A percentile compares a stretch with the other conserved stretches of the same genome.
Conservation (phyloP, 2,329 filamentous ascomycete genomes). For the Geosmithia putterillii region DNA sequence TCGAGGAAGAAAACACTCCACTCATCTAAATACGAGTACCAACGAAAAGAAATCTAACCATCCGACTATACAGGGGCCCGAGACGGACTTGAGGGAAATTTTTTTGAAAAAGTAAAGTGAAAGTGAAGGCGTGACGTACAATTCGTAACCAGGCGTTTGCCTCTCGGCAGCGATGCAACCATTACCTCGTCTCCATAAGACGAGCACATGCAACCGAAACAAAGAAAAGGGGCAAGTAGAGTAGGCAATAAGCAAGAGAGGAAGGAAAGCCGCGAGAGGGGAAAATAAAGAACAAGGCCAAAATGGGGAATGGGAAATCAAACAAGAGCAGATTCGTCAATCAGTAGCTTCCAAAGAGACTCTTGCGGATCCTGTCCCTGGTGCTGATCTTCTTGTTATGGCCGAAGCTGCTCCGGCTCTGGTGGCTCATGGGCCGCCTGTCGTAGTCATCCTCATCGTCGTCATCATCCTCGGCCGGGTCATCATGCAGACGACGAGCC, state of each 20-base stretch:
- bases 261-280: neutral
- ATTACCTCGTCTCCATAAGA: neutral
- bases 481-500: neutral
- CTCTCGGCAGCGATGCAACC: neutral
- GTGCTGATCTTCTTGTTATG: conserved; percentile 3
- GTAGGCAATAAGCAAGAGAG: neutral
- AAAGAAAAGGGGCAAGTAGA: neutral
- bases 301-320: too few species aligned
- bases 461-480: neutral
- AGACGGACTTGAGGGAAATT: too few species aligned
- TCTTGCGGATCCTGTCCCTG: conserved; percentile 6
- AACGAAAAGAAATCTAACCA: too few species aligned
- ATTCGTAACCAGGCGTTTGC: neutral
- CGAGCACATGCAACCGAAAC: neutral
- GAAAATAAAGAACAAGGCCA: neutral
- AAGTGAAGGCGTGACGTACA: neutral
- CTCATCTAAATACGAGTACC: too few species aligned
- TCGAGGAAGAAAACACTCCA: too few species aligned
- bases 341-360: conserved; percentile 4
- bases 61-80: too few species aligned
- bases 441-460: conserved; percentile 6
- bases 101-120: too few species aligned
- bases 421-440: conserved; percentile 3
- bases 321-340: too few species aligned
- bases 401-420: conserved; percentile 5